Evolutionary conservation across 495 filamentous ascomycete species (phyloP), one percentile per base, ranked within the genome.

Genomic region (Daldinia concentrica): DNA sequence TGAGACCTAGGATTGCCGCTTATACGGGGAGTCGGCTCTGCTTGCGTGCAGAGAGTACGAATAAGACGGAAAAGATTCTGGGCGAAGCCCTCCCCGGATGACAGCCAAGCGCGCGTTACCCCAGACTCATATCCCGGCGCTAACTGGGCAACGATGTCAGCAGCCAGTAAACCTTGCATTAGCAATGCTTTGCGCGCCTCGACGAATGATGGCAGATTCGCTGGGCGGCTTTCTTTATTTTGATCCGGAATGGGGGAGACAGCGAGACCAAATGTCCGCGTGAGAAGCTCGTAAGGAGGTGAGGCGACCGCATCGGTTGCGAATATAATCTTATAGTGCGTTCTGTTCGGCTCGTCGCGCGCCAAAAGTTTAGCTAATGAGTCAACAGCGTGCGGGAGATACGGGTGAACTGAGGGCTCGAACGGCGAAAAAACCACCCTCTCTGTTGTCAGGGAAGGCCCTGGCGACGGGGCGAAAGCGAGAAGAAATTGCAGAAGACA

Each of bases 311-410:
- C 83, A 67, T 97, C 93, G 5, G 89, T 85, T 15, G 88, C 84
- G 75, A 98, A 96, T 30, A 98, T 91, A 36, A 89, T 81, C 62
- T 88, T 88, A 84, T 93, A 97, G 66, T 90, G 90, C 4, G 88
- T 90, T 60, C 95, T 84, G 74, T 98, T 99, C 1, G 95, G 94
- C 64, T 98, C 94, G 78, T 98, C 95, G 52, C 94, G 88, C 1
- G 95, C 95, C 27, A 99, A 86, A 12, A 99, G 84, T 76, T 98
- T 98, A 12, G 95, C 95, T 4, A 98, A 83, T 63, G 89, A 89
- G 79, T 99, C 95, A 22, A 97, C 87, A 9, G 95, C 95, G 30
- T 91, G 86, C 0, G 95, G 94, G 1, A 96, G 91, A 77, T 97
- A 98, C 68, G 90, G 91, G 77, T 99, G 95, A 29, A 94, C 78